These are phyloP conservation scores for Boletus subcaerulescens DNA, from an alignment of 768 basidiomycete species.

Conservation along the genomic window DNA sequence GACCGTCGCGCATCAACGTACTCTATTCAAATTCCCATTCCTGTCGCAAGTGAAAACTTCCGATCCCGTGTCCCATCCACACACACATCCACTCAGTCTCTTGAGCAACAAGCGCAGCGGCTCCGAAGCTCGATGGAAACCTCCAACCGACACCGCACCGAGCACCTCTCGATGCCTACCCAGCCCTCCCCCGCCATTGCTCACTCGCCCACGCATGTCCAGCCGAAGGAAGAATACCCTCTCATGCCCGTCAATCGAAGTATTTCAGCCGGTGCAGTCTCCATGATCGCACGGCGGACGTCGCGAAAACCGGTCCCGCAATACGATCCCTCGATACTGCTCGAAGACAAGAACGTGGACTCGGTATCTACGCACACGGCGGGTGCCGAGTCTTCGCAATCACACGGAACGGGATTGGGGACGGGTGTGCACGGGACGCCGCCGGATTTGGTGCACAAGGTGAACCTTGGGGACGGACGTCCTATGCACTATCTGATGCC, in stretches of 20 bases:
- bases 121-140: constrained; percentile 33
- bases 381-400: constrained; percentile 28
- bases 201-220: constrained; percentile 13
- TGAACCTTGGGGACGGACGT: constrained; percentile 44
- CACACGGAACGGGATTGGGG: constrained; percentile 21
- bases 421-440: constrained; percentile 7
- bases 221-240: constrained; percentile 30
- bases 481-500: constrained; percentile 59
- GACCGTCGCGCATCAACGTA: constrained; percentile 20
- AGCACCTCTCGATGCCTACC: constrained; percentile 31
- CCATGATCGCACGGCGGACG: constrained; percentile 27
- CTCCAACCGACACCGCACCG: constrained; percentile 22
- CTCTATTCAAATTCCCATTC: constrained; percentile 11
- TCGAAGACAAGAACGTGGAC: constrained; percentile 20
- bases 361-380: constrained; percentile 21
- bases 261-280: constrained; percentile 26
- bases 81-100: constrained; percentile 1
- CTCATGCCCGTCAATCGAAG: constrained; percentile 29
- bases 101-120: constrained; percentile 32
- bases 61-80: constrained; percentile 10
- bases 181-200: constrained; percentile 14
- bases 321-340: constrained; percentile 38
- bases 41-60: not conserved
- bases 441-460: constrained; percentile 37
- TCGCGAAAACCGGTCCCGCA: constrained; percentile 58